These are phyloP conservation scores for Porcisia hertigi DNA, from an alignment of 208 protist genomes.

Conservation along the genomic window DNA sequence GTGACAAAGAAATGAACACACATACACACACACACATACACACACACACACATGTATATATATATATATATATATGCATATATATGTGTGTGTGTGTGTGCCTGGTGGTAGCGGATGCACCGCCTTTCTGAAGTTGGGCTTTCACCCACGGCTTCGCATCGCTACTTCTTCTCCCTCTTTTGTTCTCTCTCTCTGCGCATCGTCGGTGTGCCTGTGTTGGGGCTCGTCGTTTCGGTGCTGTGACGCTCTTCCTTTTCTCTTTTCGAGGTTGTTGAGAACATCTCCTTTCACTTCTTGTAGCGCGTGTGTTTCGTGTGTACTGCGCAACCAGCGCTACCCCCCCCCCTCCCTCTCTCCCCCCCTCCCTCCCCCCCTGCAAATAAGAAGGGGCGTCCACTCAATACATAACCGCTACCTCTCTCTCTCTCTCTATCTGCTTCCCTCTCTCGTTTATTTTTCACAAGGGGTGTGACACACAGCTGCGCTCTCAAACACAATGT, in stretches of 20 bases:
- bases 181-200: not conserved
- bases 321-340: too few relatives aligned
- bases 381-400: not conserved
- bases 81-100: not conserved
- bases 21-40: not conserved
- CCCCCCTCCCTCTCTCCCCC: too few relatives aligned
- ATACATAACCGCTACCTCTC: not conserved
- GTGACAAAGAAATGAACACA: not conserved
- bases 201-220: too few relatives aligned
- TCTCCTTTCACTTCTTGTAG: too few relatives aligned
- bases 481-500: conserved; percentile 34
- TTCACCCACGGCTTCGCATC: too few relatives aligned
- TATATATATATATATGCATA: not conserved
- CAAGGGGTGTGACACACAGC: not conserved
- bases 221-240: too few relatives aligned
- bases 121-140: not conserved
- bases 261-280: too few relatives aligned
- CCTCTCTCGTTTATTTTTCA: not conserved
- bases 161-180: not conserved
- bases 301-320: too few relatives aligned
- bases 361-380: too few relatives aligned
- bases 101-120: not conserved
- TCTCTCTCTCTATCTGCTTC: too few relatives aligned
- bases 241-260: too few relatives aligned
- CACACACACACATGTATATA: not conserved